Evolutionary conservation across 129 eudicot species (phyloP), one percentile per base, ranked within the genome.

Genomic region (Centrapalus pauciflorus): DNA sequence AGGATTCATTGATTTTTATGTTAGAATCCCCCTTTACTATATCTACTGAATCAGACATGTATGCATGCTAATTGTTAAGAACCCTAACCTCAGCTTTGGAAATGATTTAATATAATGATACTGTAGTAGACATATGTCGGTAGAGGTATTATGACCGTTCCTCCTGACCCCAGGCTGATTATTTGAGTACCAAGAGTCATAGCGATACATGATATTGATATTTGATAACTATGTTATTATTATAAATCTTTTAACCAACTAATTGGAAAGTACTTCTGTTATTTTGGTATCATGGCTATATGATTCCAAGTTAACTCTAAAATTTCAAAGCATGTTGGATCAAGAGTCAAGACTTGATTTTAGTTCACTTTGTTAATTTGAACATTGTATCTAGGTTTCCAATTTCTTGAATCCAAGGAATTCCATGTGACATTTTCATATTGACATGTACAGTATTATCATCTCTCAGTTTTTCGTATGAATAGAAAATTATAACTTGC

Each of bases 11-110:
- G n/a, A n/a, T n/a, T 40, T 30, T 60, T 24, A 37, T 28, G 19
- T 32, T 10, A 30, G 2, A 23, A 14, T 24, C 61, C 45, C 16
- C 30, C 5, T 68, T 68, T 26, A 19, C 73, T 23, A 52, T 37
- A 67, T 54, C 12, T 33, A 28, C 65, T 59, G 65, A 58, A 58
- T 30, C 26, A 58, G 43, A 27, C 5, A 57, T 30, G 43, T 14
- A 29, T 57, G 41, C 41, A 55, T 13, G 21, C 11, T 24, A 52
- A 9, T 23, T 52, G 59, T 24, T 51, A 52, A 23, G 16, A 7
- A 24, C 37, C 11, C 34, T 27, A 57, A 14, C 24, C 5, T 28
- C 21, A 57, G 25, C 29, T 35, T 35, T 7, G n/a, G n/a, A n/a
- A n/a, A n/a, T 51, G 32, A 23, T 2, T 48, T 48, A n/a, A 48